Evolutionary conservation across 2,329 filamentous ascomycete species (phyloP).

Genomic region (Fonsecaea monophora): DNA sequence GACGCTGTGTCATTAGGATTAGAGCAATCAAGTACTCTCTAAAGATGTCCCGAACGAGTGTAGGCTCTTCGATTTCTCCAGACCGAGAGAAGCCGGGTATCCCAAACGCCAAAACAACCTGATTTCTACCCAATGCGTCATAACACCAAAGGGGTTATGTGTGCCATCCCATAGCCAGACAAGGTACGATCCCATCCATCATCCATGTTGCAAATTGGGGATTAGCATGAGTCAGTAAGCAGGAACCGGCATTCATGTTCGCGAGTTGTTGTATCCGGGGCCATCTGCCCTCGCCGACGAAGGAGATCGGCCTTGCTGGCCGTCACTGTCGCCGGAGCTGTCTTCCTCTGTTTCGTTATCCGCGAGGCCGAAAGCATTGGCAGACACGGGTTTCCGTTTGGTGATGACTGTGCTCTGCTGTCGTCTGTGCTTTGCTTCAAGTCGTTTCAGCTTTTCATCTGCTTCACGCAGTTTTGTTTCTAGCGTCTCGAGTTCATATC

Average conservation of each 20-base stretch:
- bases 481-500: constrained; percentile 81
- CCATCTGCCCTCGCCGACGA: constrained; percentile 11
- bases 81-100: neutral
- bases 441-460: constrained; percentile 72
- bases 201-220: neutral
- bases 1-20: neutral
- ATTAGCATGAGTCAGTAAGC: neutral
- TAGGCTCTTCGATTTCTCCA: neutral
- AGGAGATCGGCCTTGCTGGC: constrained; percentile 20
- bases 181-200: constrained; percentile 9
- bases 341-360: constrained; percentile 27
- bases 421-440: constrained; percentile 36
- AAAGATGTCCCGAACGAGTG: neutral
- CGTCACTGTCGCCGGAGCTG: constrained; percentile 36
- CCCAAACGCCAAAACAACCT: constrained; percentile 4
- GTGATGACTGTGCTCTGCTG: constrained; percentile 27
- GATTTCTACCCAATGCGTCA: neutral
- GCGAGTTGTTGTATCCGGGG: constrained; percentile 14
- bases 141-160: neutral
- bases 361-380: neutral
- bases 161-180: constrained; percentile 2
- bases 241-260: constrained; percentile 16
- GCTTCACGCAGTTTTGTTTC: constrained; percentile 84
- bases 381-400: constrained; percentile 22
- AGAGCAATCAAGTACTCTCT: constrained; percentile 1